A percentile compares a stretch with the other conserved stretches of the same genome.
Conservation (phyloP, 148 eudicot species). For the Nepenthes mirabilis region DNA sequence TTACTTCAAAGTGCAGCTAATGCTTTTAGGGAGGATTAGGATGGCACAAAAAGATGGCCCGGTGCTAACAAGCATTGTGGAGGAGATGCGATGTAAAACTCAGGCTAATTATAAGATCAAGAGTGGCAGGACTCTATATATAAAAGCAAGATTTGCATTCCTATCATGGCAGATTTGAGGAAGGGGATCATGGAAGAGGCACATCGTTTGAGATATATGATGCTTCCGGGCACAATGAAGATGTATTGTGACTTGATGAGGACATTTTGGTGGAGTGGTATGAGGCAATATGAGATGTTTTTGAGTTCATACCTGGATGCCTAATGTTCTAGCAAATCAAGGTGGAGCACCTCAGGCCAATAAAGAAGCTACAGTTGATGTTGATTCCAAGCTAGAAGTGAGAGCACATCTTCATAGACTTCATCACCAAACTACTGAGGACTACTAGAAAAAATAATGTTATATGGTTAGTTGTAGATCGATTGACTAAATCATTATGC, state of each 20-base stretch:
- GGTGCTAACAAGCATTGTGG: no score
- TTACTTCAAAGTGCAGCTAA: no score
- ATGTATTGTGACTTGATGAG: background rate
- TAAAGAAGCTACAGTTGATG: background rate
- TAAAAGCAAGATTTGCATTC: background rate
- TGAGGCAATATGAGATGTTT: background rate
- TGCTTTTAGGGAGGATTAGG: no score
- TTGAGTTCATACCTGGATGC: background rate
- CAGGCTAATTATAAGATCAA: no score
- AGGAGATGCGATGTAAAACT: no score
- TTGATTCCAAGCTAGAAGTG: background rate
- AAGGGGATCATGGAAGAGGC: background rate
- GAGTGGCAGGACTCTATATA: background rate
- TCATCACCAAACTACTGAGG: background rate
- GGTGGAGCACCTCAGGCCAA: background rate
- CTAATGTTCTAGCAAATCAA: background rate
- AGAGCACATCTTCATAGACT: background rate
- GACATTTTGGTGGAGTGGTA: background rate
- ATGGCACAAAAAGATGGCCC: no score
- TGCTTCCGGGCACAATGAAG: background rate
- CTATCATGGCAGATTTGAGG: background rate
- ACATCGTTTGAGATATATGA: background rate
- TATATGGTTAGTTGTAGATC: background rate
- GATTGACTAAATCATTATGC: background rate
- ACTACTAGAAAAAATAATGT: background rate